Evolutionary conservation across 2,329 filamentous ascomycete genomes (phyloP), one percentile per base, ranked within the genome.

Genomic region (Scytalidium sp.): DNA sequence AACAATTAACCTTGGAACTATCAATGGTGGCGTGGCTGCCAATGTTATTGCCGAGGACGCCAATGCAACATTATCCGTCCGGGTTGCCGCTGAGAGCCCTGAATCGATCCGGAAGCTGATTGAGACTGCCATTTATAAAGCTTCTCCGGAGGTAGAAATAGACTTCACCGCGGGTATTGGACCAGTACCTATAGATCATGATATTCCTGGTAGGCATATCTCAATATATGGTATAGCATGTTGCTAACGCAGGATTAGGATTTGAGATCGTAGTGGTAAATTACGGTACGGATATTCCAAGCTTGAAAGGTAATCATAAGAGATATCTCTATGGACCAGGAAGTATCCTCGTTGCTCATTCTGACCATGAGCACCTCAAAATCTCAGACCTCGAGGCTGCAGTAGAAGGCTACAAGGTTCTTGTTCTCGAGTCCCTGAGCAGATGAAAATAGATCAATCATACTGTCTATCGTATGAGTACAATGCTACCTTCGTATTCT

Each of bases 251-350:
- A 9, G 13, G 5, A 10, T 15, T 36, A 36, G 32, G 32, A 8
- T 96, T 97, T 53, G 83, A 93, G 19, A 84, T 79, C 0, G 81
- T 86, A 45, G 85, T 87, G 0, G 88, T 91, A 45, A 96, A 95
- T 66, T 97, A 96, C 63, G 92, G 91, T 11, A 97, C 93, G 1
- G 93, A 97, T 67, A 83, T 96, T 19, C 87, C 90, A 2, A 50
- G 45, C 27, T 22, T 54, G 3, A 20, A 50, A 40, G 52, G 52
- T 13, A 22, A 42, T n/a, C 50, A 54, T 43, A 54, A 75, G 3
- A 76, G 76, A 45, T 86, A 85, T 56, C 71, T 86, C 23, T 85
- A 85, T 60, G 83, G 83, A 0, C 83, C 83, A 1, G 83, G 83
- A 1, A 86, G 74, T 53, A 96, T 96, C 52, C 75, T 92, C 29